Base-by-base conservation (phyloP, 352 stramenopile genomes). In the Stephanocyclus meneghinianus region DNA sequence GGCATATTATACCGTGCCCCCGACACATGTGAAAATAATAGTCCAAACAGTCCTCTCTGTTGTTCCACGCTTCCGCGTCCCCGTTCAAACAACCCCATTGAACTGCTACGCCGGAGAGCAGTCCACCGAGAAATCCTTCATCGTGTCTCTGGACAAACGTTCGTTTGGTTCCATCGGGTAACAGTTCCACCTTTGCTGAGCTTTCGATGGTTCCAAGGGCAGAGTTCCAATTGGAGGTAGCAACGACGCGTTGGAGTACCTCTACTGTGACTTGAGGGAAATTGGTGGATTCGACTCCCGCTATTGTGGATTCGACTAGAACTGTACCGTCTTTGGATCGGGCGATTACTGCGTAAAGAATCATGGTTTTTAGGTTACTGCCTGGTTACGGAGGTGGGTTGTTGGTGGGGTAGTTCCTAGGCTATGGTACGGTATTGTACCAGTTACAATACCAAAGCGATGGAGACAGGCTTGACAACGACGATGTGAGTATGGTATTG, bases 1-100 rank as follows among this genome's bases (percentile, higher is more conserved):
- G 42, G 42, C 60, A 80, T n/a, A 84, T 76, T 3, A 76, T 48
- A 21, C 65, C 64, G 16, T 70, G 59, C 11, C 55, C 69, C 18
- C 66, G 65, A 42, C 29, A 65, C 40, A 84, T 50, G 50, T 84
- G 76, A 59, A 84, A 84, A 32, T 80, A 84, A 51, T 84, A 80
- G 26, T 79, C 71, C 21, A 80, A 15, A 26, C 72, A 15, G 48
- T 47, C 42, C 1, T 56, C 48, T 4, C 16, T 18, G 6, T 45
- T 53, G 50, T 11, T 35, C 13, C n/a, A 8, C 11, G 71, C 62
- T 44, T 73, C 64, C 30, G 40, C 42, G 18, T 80, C 56, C 5
- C 10, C 51, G 7, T 18, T 35, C 21, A 29, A 73, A 51, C 40
- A 71, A 29, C 35, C 57, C 67, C 61, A 76, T 51, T 57, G 62